Evolutionary conservation across 163 green algal genomes (phyloP), one percentile per base, ranked within the genome.

Genomic region (Coccomyxa subellipsoidea): DNA sequence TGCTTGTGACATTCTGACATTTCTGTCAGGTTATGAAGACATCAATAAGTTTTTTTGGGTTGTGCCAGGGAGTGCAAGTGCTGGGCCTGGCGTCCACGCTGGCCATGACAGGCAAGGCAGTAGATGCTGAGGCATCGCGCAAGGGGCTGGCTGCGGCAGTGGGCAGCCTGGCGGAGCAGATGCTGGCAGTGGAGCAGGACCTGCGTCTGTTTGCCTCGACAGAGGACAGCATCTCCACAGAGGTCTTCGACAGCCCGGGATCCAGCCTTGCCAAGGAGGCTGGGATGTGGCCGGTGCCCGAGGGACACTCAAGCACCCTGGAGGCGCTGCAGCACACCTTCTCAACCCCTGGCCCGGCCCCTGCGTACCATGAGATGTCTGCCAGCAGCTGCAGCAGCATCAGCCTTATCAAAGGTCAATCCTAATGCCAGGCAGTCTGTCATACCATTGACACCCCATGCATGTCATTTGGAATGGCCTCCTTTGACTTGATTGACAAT

Each of bases 361-460:
- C 66, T 73, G 66, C 4, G 27, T n/a, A 8, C 8, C 31, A 73
- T 32, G 66, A 73, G 66, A 3, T n/a, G 27, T 73, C 66, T 18
- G 18, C 27, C 70, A 77, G 70, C 70, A 47, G 27, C 32, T 77
- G 70, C 70, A 77, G 70, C 70, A 77, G 70, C 70, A 77, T 77
- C 70, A 77, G 70, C 34, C 27, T 77, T 7, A 77, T 9, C 31
- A 38, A 77, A 31, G 70, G 70, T 77, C n/a, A n/a, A 23, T 23
- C 4, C 47, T 59, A 59, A 6, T 7, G n/a, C n/a, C n/a, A n/a
- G n/a, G n/a, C n/a, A n/a, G n/a, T n/a, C 47, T 59, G 4, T 18
- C 3, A 59, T 59, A 18, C 4, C 47, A 12, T 27, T 59, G 23
- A 59, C 5, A 59, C 4, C 47, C 47, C 47, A 59, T 18, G 47